Conservation (phyloP, 1,139 yeast species). For the Ogataea hybrid region DNA sequence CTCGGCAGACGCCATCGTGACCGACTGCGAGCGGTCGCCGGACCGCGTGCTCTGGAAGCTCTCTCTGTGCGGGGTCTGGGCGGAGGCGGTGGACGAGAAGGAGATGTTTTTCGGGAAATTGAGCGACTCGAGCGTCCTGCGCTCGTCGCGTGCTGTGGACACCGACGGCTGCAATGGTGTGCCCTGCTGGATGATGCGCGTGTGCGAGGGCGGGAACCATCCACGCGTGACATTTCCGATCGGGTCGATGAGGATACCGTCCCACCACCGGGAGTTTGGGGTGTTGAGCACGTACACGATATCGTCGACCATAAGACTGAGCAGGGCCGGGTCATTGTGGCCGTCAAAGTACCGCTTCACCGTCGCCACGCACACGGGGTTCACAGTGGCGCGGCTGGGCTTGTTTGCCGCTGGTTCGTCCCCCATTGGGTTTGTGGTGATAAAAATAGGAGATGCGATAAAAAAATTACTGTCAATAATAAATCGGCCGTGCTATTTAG, state of each 20-base stretch:
- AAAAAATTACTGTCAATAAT: background rate
- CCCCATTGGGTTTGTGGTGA: background rate
- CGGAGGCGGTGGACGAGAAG: slow-evolving; percentile 10
- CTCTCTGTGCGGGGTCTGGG: slow-evolving; percentile 5
- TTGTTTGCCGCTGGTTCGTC: background rate
- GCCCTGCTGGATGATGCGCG: slow-evolving; percentile 31
- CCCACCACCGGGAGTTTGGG: slow-evolving; percentile 73
- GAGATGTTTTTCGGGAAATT: slow-evolving; percentile 8
- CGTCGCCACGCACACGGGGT: slow-evolving; percentile 47
- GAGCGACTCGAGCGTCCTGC: slow-evolving; percentile 5
- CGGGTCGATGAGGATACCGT: slow-evolving; percentile 51
- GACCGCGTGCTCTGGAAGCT: slow-evolving; percentile 1
- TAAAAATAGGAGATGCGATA: background rate
- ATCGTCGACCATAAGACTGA: slow-evolving; percentile 49
- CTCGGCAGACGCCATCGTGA: slow-evolving; percentile 27
- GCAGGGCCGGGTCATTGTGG: slow-evolving; percentile 41
- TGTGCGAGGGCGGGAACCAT: slow-evolving; percentile 72
- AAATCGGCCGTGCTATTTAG: slow-evolving; percentile 1
- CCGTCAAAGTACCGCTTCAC: slow-evolving; percentile 53
- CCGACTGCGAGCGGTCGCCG: slow-evolving; percentile 13
- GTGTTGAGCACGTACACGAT: slow-evolving; percentile 51
- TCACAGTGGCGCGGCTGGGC: slow-evolving; percentile 11
- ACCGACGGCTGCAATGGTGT: slow-evolving; percentile 12
- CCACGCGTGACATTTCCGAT: slow-evolving; percentile 54
- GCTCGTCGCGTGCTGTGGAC: slow-evolving; percentile 14